Base-by-base conservation (phyloP, 2,329 filamentous ascomycete species). In the Fusarium proliferatum region DNA sequence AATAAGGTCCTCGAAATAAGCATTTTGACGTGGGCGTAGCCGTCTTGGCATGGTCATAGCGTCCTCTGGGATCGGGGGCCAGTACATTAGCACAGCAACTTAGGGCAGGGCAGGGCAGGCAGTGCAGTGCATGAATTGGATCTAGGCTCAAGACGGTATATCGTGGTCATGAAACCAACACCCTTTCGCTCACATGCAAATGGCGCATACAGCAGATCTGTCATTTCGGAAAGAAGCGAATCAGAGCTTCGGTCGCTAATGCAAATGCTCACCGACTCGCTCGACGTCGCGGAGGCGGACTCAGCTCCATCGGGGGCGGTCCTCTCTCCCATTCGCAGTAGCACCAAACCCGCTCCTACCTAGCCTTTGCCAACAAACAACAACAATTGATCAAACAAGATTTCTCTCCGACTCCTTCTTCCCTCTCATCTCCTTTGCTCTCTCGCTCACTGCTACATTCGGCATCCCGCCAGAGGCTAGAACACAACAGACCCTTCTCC, bases 31-130 rank as follows among this genome's bases (percentile, higher is more conserved):
- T 73, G 72, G 72, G 65, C 38, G 72, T 64, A 75, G 69, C 72
- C 72, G 72, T 64, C 72, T 75, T 75, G 72, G 72, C 72, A 73
- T 62, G 56, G 61, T 46, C 52, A 69, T 69, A 62, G 64, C 70
- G 64, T 39, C 38, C 16, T 67, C 3, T 17, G 48, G 16, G 48
- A 64, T 53, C 69, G 48, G 71, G 71, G 69, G 72, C 55, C 61
- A 46, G 33, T 13, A 33, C 33, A 33, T 33, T 33, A 33, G 33
- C 33, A 33, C 33, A 42, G 13, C 10, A 5, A 9, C 39, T 15
- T 19, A 45, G 43, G 43, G 17, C 23, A 46, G 43, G 43, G 43
- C 43, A 46, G 62, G 72, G 72, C 72, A 30, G 72, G 72, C 33
- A 33, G 33, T 33, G 33, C 33, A 62, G 69, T 74, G 69, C 71